These are phyloP conservation scores for Diaporthe destruens DNA, from an alignment of 2,329 filamentous ascomycete genomes.

Conservation along the genomic window DNA sequence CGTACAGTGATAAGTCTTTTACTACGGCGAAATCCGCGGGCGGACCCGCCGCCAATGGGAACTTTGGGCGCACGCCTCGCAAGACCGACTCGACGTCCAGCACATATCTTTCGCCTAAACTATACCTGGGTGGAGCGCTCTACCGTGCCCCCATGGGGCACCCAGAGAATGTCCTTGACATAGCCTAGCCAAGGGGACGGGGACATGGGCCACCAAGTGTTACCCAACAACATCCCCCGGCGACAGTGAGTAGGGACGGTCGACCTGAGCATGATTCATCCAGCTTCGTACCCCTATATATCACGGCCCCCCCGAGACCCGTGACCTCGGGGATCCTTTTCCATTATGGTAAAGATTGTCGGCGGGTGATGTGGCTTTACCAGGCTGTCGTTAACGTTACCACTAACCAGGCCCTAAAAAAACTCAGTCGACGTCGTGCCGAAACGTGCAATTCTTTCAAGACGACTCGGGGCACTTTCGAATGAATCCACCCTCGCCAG, in stretches of 20 bases:
- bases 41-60: neutral
- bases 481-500: neutral
- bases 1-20: neutral
- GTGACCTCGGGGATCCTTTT: too few species aligned
- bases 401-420: neutral
- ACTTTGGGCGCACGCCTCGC: conserved; percentile 15
- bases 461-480: conserved; percentile 22
- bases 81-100: conserved; percentile 36
- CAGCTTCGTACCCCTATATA: neutral
- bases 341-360: neutral
- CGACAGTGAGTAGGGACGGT: conserved; percentile 38
- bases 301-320: too few species aligned
- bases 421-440: neutral
- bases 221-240: conserved; percentile 32
- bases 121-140: conserved; percentile 25
- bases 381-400: too few species aligned
- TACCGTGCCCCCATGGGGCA: conserved; percentile 29
- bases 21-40: neutral
- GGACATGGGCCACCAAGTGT: conserved; percentile 40
- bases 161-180: conserved; percentile 32
- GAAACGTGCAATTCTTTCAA: conserved; percentile 28
- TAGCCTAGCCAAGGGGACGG: conserved; percentile 29
- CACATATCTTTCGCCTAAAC: conserved; percentile 35
- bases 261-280: conserved; percentile 40
- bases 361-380: too few species aligned